Evolutionary conservation across 371 early-diverging fungal genomes (phyloP), one percentile per base, ranked within the genome.

Genomic region (Mucor irregularis): DNA sequence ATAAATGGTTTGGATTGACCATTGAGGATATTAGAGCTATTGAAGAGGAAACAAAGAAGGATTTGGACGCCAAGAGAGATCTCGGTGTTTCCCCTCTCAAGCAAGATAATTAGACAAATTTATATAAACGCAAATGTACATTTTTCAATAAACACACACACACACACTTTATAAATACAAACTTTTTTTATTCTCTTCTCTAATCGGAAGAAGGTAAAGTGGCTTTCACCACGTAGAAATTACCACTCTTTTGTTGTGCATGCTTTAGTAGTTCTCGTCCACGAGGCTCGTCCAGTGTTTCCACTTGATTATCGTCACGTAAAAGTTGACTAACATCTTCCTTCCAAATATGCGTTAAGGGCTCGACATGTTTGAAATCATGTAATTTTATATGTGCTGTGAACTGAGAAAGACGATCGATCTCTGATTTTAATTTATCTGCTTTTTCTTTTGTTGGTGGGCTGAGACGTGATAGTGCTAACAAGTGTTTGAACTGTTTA

Each of bases 1-100:
- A 89, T 39, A 73, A 69, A 50, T 89, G 89, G 89, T 72, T 67
- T 58, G 88, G 88, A 14, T 74, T 88, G 70, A 78, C 85, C 1
- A 85, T 88, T 64, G 82, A 88, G 28, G 81, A 86, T 38, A 76
- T 89, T 35, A 71, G 89, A 49, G 66, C 60, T 33, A 56, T 82
- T 57, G 89, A 88, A 60, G 85, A 71, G 44, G 70, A 83, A 46
- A 84, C 88, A 14, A 84, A 83, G 66, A 69, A 74, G 24, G 83
- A 84, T 9, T 64, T 87, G 37, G 73, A 76, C 10, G 71, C 34
- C 33, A 67, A 67, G 63, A 67, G 68, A 67, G 62, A 67, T 34
- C 45, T 37, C 9, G 67, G 46, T 13, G 19, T 38, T n/a, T 29
- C 52, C 21, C n/a, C n/a, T n/a, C n/a, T n/a, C n/a, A n/a, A n/a